Evolutionary conservation across 352 stramenopile species (phyloP).

Genomic region (Elongisporangium undulatum): DNA sequence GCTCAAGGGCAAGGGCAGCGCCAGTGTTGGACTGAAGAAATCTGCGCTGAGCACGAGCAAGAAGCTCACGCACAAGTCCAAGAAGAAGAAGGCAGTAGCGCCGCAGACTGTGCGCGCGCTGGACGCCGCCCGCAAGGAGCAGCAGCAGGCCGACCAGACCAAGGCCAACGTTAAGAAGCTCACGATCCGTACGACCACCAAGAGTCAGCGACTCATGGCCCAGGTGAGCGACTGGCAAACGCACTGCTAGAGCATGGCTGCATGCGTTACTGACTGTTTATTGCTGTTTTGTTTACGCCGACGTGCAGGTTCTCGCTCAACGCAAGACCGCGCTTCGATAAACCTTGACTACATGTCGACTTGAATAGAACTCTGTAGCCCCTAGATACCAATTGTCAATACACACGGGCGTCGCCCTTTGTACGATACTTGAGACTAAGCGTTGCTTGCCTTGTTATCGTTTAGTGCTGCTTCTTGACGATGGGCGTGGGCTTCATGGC

Average conservation of each 20-base stretch:
- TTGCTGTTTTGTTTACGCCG: background rate
- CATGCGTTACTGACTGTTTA: background rate
- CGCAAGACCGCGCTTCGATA: conserved; percentile 36
- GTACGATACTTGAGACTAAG: background rate
- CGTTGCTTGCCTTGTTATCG: background rate
- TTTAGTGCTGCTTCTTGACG: conserved; percentile 40
- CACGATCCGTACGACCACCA: conserved; percentile 40
- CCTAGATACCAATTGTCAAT: background rate
- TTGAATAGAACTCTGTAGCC: background rate
- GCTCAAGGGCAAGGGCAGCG: background rate
- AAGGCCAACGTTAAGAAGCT: conserved; percentile 63
- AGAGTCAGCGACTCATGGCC: conserved; percentile 61
- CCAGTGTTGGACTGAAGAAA: conserved; percentile 15
- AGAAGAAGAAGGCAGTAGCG: conserved; percentile 19
- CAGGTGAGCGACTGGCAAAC: conserved; percentile 31
- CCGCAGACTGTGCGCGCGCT: conserved; percentile 37
- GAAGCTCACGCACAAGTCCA: conserved; percentile 11
- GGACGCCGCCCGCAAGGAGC: conserved; percentile 43
- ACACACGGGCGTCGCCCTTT: background rate
- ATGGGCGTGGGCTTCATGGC: conserved; percentile 52
- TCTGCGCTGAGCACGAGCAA: conserved; percentile 13
- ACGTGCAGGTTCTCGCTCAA: conserved; percentile 30
- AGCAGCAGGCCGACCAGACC: conserved; percentile 46
- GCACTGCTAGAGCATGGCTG: background rate
- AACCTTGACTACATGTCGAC: background rate